Base-by-base conservation (phyloP, 2,329 filamentous ascomycete species). In the Phyllosticta capitalensis region DNA sequence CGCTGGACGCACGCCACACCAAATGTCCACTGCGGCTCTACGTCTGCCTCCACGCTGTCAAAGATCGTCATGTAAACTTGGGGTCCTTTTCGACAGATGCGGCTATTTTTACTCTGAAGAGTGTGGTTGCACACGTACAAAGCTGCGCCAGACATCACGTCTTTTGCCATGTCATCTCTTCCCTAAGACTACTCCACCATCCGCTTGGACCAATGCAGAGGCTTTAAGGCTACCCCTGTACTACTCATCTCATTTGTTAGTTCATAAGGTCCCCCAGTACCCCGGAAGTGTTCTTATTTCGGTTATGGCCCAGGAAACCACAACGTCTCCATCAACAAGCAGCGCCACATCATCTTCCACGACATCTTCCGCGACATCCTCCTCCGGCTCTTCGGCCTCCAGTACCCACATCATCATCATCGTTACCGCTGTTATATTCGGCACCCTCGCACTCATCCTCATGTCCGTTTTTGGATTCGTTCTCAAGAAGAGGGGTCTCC, bases 361-460 rank as follows among this genome's bases (percentile, higher is more conserved):
- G 38, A 45, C 38, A 45, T 45, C 38, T 45, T 45, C 38, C 38
- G 38, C 38, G 38, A 45, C 38, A 45, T 45, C 38, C n/a, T 45
- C 38, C 38, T 17, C 38, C 1, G 20, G 20, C 20, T 52, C 50
- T 26, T 52, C 20, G 50, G 50, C 50, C 50, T 51, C 50, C 50
- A 52, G 50, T n/a, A 26, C 50, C 50, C 20, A 54, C 19, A 59
- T 28, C 20, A 45, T 51, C 19, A 33, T 52, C 45, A 59, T 59
- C 9, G 53, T 55, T 22, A 51, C 52, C 26, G 58, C 14, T 5
- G 9, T 20, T 28, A 55, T 59, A 45, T 55, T 59, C 48, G 58
- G 58, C 14, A 38, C 49, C 58, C 55, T 59, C 53, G 58, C 45
- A 26, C n/a, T 59, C 52, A 38, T 52, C 45, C 53, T 59, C 48